Percentiles rank a stretch among this genome's conserved stretches.
Conservation (phyloP, 164 flowering plant genomes). For the Platanus orientalis region DNA sequence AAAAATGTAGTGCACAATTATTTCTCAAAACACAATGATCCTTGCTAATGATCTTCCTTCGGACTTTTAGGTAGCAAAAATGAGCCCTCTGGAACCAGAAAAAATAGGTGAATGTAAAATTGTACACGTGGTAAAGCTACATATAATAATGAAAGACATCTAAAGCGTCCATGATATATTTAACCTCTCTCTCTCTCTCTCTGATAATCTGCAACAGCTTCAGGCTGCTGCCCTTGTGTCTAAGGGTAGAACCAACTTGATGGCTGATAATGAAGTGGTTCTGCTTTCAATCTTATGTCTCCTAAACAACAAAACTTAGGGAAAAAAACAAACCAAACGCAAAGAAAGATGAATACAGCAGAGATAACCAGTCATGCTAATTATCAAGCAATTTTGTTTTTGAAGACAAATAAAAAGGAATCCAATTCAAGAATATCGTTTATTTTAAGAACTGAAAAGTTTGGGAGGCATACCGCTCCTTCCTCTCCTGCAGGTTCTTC, state of each 20-base stretch:
- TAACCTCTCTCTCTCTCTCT: not conserved
- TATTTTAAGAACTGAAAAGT: not conserved
- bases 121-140: not conserved
- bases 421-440: too few species aligned
- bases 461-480: conserved; percentile 66
- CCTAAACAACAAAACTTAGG: not conserved
- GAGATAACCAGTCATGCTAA: not conserved
- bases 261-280: not conserved
- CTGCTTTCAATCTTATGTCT: not conserved
- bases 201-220: not conserved
- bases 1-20: not conserved
- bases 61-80: not conserved
- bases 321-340: not conserved
- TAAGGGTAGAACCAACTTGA: not conserved
- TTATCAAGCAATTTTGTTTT: too few species aligned
- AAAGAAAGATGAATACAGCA: not conserved
- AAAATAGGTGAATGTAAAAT: not conserved
- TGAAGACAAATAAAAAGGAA: not conserved
- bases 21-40: too few species aligned
- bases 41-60: not conserved
- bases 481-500: conserved; percentile 82
- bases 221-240: not conserved
- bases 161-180: not conserved
- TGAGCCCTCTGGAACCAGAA: not conserved
- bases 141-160: not conserved